These are phyloP conservation scores for Papiliotrema terrestris DNA, from an alignment of 1,284 basidiomycete species.

Conservation along the genomic window DNA sequence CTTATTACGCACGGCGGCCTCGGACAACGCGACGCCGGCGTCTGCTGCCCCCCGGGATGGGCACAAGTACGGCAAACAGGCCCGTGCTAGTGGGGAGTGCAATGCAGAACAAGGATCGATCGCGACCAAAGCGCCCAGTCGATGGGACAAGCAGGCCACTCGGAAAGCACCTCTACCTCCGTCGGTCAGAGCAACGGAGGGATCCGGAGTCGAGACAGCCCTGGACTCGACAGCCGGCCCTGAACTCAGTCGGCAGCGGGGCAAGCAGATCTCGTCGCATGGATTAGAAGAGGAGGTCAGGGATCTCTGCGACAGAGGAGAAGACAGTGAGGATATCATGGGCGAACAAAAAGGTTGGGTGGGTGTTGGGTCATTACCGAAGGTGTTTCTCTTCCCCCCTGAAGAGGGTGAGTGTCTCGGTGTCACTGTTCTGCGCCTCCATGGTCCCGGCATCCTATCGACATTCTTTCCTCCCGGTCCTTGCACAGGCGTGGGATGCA, in stretches of 20 bases:
- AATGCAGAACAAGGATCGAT: too few relatives aligned
- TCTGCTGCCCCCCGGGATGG: too few relatives aligned
- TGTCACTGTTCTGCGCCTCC: too few relatives aligned
- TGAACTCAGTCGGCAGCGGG: background rate
- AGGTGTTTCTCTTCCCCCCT: conserved; percentile 5
- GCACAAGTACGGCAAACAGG: too few relatives aligned
- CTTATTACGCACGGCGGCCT: too few relatives aligned
- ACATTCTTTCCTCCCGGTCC: too few relatives aligned
- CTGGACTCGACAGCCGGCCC: background rate
- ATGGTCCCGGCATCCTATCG: too few relatives aligned
- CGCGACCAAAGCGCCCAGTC: too few relatives aligned
- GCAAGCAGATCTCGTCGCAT: background rate
- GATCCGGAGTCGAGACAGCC: background rate
- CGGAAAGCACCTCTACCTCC: conserved; percentile 1
- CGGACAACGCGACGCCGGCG: too few relatives aligned
- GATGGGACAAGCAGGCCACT: conserved; percentile 1
- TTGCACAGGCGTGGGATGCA: too few relatives aligned
- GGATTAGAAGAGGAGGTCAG: background rate
- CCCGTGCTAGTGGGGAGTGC: too few relatives aligned
- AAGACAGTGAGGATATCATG: background rate
- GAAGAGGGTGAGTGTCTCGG: conserved; percentile 4
- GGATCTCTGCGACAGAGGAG: background rate
- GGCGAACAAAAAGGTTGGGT: background rate
- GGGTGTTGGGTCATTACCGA: background rate
- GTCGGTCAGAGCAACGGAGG: background rate